Evolutionary conservation across 441 rosid genomes (phyloP).

Genomic region (Kokia cookei): DNA sequence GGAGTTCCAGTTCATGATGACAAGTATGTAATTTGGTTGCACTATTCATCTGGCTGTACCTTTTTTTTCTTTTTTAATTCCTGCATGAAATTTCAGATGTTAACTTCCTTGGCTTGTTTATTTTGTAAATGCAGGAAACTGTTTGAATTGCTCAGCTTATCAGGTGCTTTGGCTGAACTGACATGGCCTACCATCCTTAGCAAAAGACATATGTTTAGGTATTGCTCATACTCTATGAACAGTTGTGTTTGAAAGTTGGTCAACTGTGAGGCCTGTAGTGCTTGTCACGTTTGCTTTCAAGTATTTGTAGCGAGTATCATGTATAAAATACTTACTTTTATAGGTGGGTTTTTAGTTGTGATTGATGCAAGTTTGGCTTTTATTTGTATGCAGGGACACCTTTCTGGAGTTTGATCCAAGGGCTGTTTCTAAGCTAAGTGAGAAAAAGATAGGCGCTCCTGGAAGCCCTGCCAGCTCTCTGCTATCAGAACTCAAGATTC

Average conservation of each 20-base stretch:
- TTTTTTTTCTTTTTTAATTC: neutral
- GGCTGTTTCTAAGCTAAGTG: constrained; percentile 65
- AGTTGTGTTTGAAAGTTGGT: neutral
- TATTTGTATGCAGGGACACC: constrained; percentile 51
- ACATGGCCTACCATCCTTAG: constrained; percentile 83
- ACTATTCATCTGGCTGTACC: neutral
- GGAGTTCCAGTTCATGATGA: constrained; percentile 90
- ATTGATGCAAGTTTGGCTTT: constrained; percentile 11
- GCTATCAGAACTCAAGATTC: constrained; percentile 69
- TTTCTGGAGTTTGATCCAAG: constrained; percentile 76
- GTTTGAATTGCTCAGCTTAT: constrained; percentile 80
- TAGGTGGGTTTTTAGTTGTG: constrained; percentile 10
- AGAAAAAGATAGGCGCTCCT: constrained; percentile 60
- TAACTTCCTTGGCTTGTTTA: constrained; percentile 10
- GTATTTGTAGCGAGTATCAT: constrained; percentile 3
- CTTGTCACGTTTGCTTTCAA: constrained; percentile 10
- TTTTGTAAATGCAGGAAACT: constrained; percentile 57
- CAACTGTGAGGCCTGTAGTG: neutral
- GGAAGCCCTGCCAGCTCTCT: constrained; percentile 63
- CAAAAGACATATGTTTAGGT: constrained; percentile 82
- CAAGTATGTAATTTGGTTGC: constrained; percentile 48
- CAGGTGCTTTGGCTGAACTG: constrained; percentile 79
- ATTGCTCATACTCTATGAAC: neutral
- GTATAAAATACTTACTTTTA: neutral
- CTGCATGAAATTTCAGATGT: neutral